Percentiles rank a stretch among this genome's conserved stretches.
These are phyloP conservation scores for Cutaneotrichosporon sp. DNA, from an alignment of 1,284 basidiomycete genomes.

Conservation along the genomic window DNA sequence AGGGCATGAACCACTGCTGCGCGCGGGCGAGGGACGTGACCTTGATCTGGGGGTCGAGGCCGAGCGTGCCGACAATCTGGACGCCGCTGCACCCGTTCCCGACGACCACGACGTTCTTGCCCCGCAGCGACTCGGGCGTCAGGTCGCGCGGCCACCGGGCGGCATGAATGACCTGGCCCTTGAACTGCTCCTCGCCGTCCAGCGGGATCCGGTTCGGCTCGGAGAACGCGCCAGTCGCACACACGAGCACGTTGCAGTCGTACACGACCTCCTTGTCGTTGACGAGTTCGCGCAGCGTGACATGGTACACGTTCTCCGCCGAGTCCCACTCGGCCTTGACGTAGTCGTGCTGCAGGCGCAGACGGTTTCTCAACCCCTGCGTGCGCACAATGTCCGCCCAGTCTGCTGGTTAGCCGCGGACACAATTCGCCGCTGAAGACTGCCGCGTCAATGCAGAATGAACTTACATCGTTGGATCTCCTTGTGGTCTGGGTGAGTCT, in stretches of 20 bases:
- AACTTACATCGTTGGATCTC: constrained; percentile 18
- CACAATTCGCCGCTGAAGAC: neutral
- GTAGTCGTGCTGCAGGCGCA: constrained; percentile 14
- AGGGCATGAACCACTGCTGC: constrained; percentile 20
- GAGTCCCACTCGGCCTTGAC: constrained; percentile 19
- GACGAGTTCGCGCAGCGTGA: constrained; percentile 14
- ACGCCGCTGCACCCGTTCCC: constrained; percentile 20
- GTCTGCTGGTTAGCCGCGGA: constrained; percentile 6
- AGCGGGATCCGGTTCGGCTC: constrained; percentile 16
- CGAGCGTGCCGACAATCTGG: constrained; percentile 19
- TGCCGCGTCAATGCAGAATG: neutral
- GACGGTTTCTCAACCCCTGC: constrained; percentile 16
- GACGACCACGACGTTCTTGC: constrained; percentile 19
- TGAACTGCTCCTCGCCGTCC: constrained; percentile 21
- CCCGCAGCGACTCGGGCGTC: constrained; percentile 12
- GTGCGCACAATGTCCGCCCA: constrained; percentile 16
- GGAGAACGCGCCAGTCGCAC: constrained; percentile 15
- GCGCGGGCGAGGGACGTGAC: constrained; percentile 18
- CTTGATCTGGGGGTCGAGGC: constrained; percentile 17
- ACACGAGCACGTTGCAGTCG: constrained; percentile 15
- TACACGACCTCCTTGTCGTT: constrained; percentile 11
- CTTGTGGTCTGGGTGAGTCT: constrained; percentile 14
- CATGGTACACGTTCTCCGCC: constrained; percentile 7
- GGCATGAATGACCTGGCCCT: constrained; percentile 25
- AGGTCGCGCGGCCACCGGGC: constrained; percentile 28